phyloP scores from a whole-genome alignment of 441 rosid genomes.

The Gossypium schwendimanii region DNA sequence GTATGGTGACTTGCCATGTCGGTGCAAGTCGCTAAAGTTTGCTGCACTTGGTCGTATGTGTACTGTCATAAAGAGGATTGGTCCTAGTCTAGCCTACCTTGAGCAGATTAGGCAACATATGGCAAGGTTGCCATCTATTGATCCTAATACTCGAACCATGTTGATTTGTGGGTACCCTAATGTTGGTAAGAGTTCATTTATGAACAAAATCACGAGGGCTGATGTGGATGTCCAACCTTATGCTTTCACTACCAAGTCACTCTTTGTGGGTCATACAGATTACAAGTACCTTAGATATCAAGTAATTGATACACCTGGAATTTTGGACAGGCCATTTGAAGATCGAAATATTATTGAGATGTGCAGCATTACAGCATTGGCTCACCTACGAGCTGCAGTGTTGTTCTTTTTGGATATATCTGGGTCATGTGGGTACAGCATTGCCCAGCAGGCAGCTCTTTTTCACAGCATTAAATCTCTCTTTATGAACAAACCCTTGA shows the following conservation, averaged over 20 bases:
- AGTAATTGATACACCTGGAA: constrained; percentile 91
- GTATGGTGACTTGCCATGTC: constrained; percentile 56
- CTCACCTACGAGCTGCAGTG: constrained; percentile 56
- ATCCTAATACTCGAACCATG: constrained; percentile 63
- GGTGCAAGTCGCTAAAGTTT: constrained; percentile 56
- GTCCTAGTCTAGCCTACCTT: constrained; percentile 62
- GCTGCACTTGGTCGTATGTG: constrained; percentile 61
- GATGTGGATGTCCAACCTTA: constrained; percentile 88
- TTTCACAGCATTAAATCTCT: constrained; percentile 79
- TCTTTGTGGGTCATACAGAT: constrained; percentile 88
- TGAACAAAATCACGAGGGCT: constrained; percentile 68
- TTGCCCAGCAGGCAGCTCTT: constrained; percentile 87
- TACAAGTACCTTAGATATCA: constrained; percentile 79
- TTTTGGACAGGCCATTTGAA: constrained; percentile 83
- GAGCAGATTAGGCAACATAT: constrained; percentile 82
- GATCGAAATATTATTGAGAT: constrained; percentile 86
- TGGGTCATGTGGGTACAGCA: constrained; percentile 78
- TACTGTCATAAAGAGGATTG: constrained; percentile 50
- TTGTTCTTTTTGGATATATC: constrained; percentile 71
- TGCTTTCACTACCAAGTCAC: constrained; percentile 83
- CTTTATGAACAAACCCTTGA: constrained; percentile 64
- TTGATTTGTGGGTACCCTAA: constrained; percentile 83
- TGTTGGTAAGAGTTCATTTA: constrained; percentile 84
- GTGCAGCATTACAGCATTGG: constrained; percentile 73
- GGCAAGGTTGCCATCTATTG: constrained; percentile 71